Conservation (phyloP, 305 asterid species). For the Rubia balearica region DNA sequence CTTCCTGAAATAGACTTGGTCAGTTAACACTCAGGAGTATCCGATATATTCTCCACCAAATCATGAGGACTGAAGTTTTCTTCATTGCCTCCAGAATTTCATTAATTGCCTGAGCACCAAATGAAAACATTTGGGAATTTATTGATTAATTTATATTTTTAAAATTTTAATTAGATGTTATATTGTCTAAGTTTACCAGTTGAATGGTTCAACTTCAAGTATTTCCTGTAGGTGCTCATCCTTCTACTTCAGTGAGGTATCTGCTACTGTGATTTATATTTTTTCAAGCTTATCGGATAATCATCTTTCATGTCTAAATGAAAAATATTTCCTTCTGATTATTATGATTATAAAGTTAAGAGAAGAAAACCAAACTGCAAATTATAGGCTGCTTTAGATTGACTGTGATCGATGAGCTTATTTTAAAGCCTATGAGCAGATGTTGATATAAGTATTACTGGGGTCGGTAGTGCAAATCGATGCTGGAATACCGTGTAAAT, state of each 20-base stretch:
- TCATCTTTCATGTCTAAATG: not conserved
- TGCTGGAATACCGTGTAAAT: too few relatives aligned
- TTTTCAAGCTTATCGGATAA: not conserved
- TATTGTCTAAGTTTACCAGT: not conserved
- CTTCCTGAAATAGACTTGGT: not conserved
- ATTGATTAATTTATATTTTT: not conserved
- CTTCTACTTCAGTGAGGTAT: not conserved
- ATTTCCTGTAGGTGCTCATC: not conserved
- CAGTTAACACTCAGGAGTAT: not conserved
- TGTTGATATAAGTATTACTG: not conserved
- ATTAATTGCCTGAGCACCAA: not conserved
- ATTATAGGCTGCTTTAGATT: not conserved
- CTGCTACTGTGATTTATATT: not conserved
- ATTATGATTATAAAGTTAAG: too few relatives aligned
- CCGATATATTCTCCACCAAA: not conserved
- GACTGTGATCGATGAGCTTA: not conserved
- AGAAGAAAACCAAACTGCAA: not conserved
- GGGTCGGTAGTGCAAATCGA: too few relatives aligned
- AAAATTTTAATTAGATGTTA: not conserved
- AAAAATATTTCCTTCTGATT: too few relatives aligned
- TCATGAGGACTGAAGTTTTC: not conserved
- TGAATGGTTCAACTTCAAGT: not conserved
- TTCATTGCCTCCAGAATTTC: not conserved
- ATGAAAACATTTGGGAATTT: not conserved
- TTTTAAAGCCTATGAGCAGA: not conserved